phyloP scores from a whole-genome alignment of 768 basidiomycete genomes.

The Clitopilus hobsonii region DNA sequence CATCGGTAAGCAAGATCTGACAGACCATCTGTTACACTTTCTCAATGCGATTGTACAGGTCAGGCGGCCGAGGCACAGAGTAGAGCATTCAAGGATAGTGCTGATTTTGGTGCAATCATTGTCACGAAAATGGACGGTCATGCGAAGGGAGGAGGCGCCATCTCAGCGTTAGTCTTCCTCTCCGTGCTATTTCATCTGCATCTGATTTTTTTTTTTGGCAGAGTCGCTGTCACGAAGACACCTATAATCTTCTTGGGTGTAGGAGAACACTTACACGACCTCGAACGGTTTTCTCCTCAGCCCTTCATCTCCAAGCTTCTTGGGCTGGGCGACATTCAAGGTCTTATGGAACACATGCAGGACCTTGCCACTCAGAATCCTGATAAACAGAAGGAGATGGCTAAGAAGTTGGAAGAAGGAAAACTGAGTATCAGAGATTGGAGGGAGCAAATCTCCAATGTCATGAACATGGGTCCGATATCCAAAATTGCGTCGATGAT shows the following conservation, averaged over 20 bases:
- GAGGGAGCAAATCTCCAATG: slow-evolving; percentile 94
- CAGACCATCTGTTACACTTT: not conserved
- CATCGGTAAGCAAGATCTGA: slow-evolving; percentile 55
- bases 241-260: slow-evolving; percentile 98
- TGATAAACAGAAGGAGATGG: slow-evolving; percentile 96
- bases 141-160: slow-evolving; percentile 97
- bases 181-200: not conserved
- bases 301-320: slow-evolving; percentile 97
- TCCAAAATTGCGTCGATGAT: slow-evolving; percentile 99
- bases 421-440: slow-evolving; percentile 96
- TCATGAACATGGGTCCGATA: slow-evolving; percentile 99
- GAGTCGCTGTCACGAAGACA: slow-evolving; percentile 97
- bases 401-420: slow-evolving; percentile 95
- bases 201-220: slow-evolving; percentile 27
- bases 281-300: slow-evolving; percentile 92
- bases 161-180: slow-evolving; percentile 81
- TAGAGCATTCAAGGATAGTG: slow-evolving; percentile 95
- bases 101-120: slow-evolving; percentile 97
- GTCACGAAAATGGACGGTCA: slow-evolving; percentile 99
- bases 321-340: slow-evolving; percentile 94
- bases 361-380: slow-evolving; percentile 91
- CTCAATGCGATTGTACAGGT: slow-evolving; percentile 36
- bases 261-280: slow-evolving; percentile 95
- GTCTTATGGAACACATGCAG: slow-evolving; percentile 98
- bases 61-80: slow-evolving; percentile 98